Evolutionary conservation across 345 rosid genomes (phyloP).

Genomic region (Corymbia maculata): DNA sequence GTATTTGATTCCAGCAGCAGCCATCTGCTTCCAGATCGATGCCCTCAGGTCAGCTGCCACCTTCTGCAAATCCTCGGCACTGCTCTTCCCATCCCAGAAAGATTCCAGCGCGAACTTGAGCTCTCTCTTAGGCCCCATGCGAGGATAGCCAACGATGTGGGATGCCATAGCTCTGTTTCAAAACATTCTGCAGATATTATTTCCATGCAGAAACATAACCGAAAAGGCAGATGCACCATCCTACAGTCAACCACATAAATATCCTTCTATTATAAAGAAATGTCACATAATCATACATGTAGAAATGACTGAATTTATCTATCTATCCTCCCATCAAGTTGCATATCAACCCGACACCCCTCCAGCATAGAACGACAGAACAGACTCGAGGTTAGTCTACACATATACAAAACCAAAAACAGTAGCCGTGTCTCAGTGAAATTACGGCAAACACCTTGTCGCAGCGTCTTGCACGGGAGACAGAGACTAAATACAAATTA

Average conservation of each 20-base stretch:
- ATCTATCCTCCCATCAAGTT: not conserved
- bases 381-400: not conserved
- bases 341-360: not conserved
- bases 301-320: not conserved
- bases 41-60: constrained; percentile 79
- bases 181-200: not conserved
- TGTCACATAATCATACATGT: not conserved
- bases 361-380: not conserved
- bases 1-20: constrained; percentile 75
- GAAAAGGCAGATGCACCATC: not conserved
- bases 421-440: not conserved
- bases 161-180: constrained; percentile 61
- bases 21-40: constrained; percentile 91
- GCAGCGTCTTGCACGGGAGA: not conserved
- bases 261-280: not conserved
- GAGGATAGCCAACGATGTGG: constrained; percentile 97
- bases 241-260: not conserved
- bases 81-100: constrained; percentile 95
- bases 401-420: not conserved
- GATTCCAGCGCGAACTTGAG: constrained; percentile 94
- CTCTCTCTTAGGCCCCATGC: constrained; percentile 98
- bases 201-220: not conserved
- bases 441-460: not conserved
- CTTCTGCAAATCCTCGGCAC: constrained; percentile 73
- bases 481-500: not conserved